These are phyloP conservation scores for Coemansia sp. DNA, from an alignment of 192 early-diverging fungal genomes.

Conservation along the genomic window DNA sequence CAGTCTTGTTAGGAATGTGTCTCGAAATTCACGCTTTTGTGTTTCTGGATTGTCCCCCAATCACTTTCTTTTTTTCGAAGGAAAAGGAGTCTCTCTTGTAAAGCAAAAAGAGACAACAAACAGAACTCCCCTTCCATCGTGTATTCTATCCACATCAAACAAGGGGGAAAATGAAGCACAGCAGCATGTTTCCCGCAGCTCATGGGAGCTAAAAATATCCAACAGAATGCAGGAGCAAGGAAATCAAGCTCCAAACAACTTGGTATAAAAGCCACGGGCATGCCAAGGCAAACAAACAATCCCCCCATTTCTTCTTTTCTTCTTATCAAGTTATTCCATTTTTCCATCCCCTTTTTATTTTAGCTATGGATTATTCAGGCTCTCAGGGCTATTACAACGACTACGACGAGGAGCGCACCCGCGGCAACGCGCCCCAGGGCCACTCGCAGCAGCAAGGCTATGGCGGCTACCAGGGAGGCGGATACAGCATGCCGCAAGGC, in stretches of 20 bases:
- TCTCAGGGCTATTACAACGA: constrained; percentile 8
- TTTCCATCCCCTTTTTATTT: not conserved
- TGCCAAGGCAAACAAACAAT: not conserved
- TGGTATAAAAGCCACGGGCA: not conserved
- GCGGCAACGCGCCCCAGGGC: not conserved
- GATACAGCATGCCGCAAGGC: not conserved
- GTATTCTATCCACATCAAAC: not conserved
- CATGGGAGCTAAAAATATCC: too few species aligned
- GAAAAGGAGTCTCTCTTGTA: not conserved
- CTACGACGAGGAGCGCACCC: constrained; percentile 7
- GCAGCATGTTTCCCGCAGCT: not conserved
- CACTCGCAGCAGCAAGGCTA: not conserved
- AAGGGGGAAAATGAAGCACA: not conserved
- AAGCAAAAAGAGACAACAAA: too few species aligned
- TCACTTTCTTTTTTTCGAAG: not conserved
- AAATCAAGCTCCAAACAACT: not conserved
- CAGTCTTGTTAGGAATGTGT: too few species aligned
- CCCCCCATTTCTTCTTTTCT: constrained; percentile 1
- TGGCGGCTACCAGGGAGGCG: not conserved
- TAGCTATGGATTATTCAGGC: constrained; percentile 22
- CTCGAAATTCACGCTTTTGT: too few species aligned
- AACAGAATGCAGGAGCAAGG: not conserved
- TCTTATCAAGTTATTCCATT: not conserved
- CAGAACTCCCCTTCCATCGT: not conserved
- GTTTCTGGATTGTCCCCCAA: too few species aligned